Evolutionary conservation across 2,329 filamentous ascomycete species (phyloP), one percentile per base, ranked within the genome.

Genomic region (Sporothrix variecibatus): DNA sequence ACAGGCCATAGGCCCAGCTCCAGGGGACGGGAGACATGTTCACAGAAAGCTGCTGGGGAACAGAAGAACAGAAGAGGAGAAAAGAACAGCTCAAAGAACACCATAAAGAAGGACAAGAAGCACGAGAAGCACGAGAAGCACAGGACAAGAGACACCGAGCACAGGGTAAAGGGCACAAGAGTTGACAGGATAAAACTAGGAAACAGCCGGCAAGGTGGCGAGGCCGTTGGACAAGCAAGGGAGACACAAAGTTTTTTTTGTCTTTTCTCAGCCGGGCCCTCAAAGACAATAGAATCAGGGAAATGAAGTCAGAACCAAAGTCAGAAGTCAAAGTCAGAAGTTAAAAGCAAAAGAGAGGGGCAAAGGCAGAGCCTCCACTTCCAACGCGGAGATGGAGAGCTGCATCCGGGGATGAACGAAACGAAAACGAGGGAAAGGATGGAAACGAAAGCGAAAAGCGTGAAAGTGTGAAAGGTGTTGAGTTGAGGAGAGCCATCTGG

Each of bases 141-240:
- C 38, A 8, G 6, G 8, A 53, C 6, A 17, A 46, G 2, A 38
- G 15, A 62, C 7, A 34, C 28, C n/a, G n/a, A n/a, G n/a, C n/a
- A n/a, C n/a, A n/a, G n/a, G n/a, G n/a, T n/a, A n/a, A n/a, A n/a
- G n/a, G 34, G 34, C 34, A 64, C 60, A 40, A 38, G 20, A 64
- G 34, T 43, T 65, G 60, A 46, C 62, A 67, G 62, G n/a, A 28
- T 23, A 67, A 40, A 67, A 40, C 60, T 23, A 46, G 38, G 34
- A 26, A 46, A 23, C 38, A 46, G 60, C 34, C 60, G 60, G 7
- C 8, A 15, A 26, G n/a, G 20, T 40, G 34, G 34, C 60, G 9
- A 43, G 34, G 20, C 34, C 60, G 60, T 40, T 65, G 60, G 60
- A 65, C 34, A 65, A 40, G 34, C 31, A 38, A 43, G 34, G n/a